Percentiles rank a stretch among this genome's conserved stretches.
Conservation (phyloP, 306 rosid species). For the Acacia acuminata region DNA sequence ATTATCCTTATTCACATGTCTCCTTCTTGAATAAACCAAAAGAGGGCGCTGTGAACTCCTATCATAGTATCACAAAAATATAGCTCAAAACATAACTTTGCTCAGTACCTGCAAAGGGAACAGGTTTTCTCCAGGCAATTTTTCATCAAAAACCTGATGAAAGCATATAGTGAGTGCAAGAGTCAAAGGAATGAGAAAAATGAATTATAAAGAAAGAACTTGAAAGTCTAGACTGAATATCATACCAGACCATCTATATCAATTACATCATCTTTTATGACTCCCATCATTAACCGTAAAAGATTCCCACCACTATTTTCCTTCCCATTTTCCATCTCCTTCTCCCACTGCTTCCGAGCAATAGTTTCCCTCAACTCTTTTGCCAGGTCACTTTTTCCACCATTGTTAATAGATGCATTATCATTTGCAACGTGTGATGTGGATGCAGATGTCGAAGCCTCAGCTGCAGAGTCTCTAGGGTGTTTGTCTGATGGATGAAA, state of each 20-base stretch:
- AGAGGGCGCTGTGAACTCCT: no score
- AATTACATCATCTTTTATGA: conserved; percentile 80
- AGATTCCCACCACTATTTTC: conserved; percentile 80
- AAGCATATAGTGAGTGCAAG: conserved; percentile 13
- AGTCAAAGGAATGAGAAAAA: conserved; percentile 31
- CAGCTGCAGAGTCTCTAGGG: conserved; percentile 59
- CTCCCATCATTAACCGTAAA: conserved; percentile 85
- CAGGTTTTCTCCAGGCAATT: conserved; percentile 86
- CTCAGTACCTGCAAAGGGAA: conserved; percentile 83
- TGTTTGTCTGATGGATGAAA: conserved; percentile 80
- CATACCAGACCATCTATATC: conserved; percentile 96
- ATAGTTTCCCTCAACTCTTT: conserved; percentile 91
- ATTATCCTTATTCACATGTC: no score
- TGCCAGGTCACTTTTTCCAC: conserved; percentile 89
- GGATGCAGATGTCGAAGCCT: conserved; percentile 86
- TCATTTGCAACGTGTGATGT: conserved; percentile 56
- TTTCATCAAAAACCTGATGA: conserved; percentile 87
- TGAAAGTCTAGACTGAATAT: conserved; percentile 14
- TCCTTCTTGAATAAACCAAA: no score
- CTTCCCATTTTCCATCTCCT: conserved; percentile 84
- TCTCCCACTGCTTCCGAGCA: conserved; percentile 91
- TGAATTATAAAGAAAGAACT: conserved; percentile 13
- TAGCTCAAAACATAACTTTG: background rate
- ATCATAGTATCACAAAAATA: background rate
- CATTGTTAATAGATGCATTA: conserved; percentile 52